Percentiles rank a stretch among this genome's conserved stretches.
phyloP scores from a whole-genome alignment of 139 green algal genomes.

The Yamagishiella unicocca region DNA sequence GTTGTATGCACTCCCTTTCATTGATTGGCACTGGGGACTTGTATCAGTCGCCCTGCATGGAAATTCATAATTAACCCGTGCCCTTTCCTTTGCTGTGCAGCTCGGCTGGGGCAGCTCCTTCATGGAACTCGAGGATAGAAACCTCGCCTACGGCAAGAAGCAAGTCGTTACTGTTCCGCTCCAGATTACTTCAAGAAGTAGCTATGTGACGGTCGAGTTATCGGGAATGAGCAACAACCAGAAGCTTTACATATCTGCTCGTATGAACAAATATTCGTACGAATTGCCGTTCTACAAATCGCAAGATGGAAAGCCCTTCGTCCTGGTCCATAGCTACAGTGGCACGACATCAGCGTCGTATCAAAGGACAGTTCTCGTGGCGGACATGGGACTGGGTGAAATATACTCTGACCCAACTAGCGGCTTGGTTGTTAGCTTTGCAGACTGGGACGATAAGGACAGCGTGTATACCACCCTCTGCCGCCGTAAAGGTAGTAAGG shows the following conservation, averaged over 20 bases:
- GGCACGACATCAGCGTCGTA: neutral
- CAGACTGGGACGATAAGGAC: neutral
- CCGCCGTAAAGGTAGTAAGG: neutral
- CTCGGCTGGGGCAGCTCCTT: neutral
- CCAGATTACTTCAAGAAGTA: neutral
- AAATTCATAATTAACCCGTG: no score
- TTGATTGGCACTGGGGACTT: no score
- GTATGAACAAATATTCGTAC: neutral
- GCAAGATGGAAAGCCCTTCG: neutral
- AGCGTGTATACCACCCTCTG: neutral
- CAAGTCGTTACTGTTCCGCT: neutral
- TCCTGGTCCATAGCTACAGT: slow-evolving; percentile 18
- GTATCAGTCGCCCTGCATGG: no score
- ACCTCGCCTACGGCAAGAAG: neutral
- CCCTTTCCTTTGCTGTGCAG: no score
- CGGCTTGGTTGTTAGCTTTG: neutral
- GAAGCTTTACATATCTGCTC: neutral
- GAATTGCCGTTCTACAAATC: neutral
- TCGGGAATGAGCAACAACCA: neutral
- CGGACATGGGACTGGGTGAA: neutral
- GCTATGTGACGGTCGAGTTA: neutral
- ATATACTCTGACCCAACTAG: neutral
- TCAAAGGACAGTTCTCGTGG: neutral
- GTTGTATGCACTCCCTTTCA: no score
- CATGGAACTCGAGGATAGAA: neutral